Evolutionary conservation across 768 basidiomycete genomes (phyloP).

Genomic region (Termitomyces sp.): DNA sequence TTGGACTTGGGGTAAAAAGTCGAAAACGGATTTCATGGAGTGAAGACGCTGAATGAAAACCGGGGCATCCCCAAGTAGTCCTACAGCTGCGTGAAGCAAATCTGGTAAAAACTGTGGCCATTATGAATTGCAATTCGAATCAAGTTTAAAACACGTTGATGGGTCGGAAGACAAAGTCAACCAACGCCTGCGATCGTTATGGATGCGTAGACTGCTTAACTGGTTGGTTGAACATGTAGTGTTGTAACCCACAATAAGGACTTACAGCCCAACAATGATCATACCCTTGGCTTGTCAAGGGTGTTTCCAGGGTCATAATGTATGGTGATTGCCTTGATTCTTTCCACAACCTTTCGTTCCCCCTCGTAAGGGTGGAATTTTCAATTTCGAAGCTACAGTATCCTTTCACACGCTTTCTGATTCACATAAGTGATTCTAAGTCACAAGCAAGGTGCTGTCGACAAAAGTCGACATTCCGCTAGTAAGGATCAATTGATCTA

Average conservation of each 20-base stretch:
- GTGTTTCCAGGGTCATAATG: too few species aligned
- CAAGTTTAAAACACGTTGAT: not conserved
- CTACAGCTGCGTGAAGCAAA: constrained; percentile 3
- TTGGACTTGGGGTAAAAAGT: not conserved
- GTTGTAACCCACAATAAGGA: not conserved
- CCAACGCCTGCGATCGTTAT: not conserved
- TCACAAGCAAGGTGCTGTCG: too few species aligned
- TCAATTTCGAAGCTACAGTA: too few species aligned
- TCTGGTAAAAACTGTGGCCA: constrained; percentile 1
- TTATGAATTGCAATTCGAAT: not conserved
- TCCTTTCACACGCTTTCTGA: too few species aligned
- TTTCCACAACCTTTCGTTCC: too few species aligned
- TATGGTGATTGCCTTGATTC: too few species aligned
- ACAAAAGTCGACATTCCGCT: too few species aligned
- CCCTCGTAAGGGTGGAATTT: too few species aligned
- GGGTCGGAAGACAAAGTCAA: not conserved
- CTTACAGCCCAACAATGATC: not conserved
- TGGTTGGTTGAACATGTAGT: not conserved
- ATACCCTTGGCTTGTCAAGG: too few species aligned
- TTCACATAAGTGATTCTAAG: too few species aligned
- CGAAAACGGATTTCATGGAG: constrained; percentile 6
- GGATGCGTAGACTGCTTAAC: too few species aligned
- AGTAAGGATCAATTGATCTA: too few species aligned
- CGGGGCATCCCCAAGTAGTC: not conserved
- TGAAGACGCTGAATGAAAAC: constrained; percentile 1